Conservation (phyloP, 306 rosid genomes). For the Amphicarpaea edgeworthii region DNA sequence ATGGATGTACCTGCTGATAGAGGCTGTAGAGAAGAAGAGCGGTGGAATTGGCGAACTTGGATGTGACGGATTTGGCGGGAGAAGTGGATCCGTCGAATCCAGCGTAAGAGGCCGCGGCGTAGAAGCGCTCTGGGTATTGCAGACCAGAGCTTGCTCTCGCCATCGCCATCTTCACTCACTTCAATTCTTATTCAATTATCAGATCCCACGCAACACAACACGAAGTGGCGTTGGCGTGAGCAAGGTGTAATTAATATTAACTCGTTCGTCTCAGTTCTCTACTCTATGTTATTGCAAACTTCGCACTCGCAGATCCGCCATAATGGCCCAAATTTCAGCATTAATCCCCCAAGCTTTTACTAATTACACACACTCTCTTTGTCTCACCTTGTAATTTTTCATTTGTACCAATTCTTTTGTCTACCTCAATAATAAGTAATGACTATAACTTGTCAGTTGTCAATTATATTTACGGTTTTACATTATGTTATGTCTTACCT, state of each 20-base stretch:
- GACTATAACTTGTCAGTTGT: no score
- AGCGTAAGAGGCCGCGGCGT: constrained; percentile 85
- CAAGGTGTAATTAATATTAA: neutral
- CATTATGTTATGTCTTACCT: no score
- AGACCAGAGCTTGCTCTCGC: constrained; percentile 87
- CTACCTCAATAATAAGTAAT: no score
- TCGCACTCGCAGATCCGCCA: constrained; percentile 24
- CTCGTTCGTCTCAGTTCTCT: neutral
- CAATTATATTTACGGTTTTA: no score
- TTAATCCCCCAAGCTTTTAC: neutral
- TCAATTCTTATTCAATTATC: neutral
- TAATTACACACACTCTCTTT: neutral
- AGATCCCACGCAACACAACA: neutral
- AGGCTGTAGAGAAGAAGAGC: constrained; percentile 85
- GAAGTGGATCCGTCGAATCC: constrained; percentile 91
- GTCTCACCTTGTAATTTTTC: no score
- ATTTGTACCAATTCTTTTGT: no score
- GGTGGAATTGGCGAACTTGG: constrained; percentile 77
- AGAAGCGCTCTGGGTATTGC: constrained; percentile 93
- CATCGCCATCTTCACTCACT: constrained; percentile 54
- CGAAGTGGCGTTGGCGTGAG: neutral
- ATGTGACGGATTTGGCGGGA: constrained; percentile 72
- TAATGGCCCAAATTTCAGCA: constrained; percentile 7
- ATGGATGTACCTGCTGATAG: constrained; percentile 73
- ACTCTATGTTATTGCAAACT: neutral